Evolutionary conservation across 208 protist genomes (phyloP).

Genomic region (Leptomonas seymouri): DNA sequence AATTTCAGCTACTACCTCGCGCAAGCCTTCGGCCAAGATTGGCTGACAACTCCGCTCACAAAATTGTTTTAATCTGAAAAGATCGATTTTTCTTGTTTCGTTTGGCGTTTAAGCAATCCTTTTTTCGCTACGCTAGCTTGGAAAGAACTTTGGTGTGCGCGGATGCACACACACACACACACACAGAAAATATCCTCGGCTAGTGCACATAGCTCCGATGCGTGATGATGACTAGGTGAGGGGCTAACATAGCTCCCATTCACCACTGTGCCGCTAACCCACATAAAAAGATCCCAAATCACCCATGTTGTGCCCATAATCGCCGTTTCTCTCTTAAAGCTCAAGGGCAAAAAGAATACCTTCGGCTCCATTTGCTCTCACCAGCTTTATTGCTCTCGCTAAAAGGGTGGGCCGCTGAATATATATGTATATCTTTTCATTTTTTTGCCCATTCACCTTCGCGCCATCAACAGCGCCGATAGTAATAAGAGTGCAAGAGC

Average conservation of each 20-base stretch:
- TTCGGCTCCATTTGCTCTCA: no score
- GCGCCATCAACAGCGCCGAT: no score
- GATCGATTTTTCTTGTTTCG: neutral
- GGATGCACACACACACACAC: neutral
- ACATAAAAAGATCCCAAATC: neutral
- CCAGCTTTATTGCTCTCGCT: no score
- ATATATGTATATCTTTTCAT: no score
- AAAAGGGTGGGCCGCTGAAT: no score
- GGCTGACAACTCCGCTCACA: slow-evolving; percentile 64
- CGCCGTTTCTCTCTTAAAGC: no score
- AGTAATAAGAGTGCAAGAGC: no score
- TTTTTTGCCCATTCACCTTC: no score
- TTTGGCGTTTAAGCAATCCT: neutral
- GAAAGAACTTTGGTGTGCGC: neutral
- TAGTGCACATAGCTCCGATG: neutral
- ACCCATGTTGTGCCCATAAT: neutral
- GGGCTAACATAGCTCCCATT: slow-evolving; percentile 19
- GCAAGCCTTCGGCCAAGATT: slow-evolving; percentile 72
- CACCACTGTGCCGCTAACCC: neutral
- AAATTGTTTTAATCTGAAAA: slow-evolving; percentile 52
- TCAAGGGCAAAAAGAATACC: no score
- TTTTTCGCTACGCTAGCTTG: neutral
- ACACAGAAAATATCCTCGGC: neutral
- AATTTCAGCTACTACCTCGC: slow-evolving; percentile 67
- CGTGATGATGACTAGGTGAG: neutral